These are phyloP conservation scores for Umbelopsis sp. DNA, from an alignment of 371 early-diverging fungal species.

Conservation along the genomic window DNA sequence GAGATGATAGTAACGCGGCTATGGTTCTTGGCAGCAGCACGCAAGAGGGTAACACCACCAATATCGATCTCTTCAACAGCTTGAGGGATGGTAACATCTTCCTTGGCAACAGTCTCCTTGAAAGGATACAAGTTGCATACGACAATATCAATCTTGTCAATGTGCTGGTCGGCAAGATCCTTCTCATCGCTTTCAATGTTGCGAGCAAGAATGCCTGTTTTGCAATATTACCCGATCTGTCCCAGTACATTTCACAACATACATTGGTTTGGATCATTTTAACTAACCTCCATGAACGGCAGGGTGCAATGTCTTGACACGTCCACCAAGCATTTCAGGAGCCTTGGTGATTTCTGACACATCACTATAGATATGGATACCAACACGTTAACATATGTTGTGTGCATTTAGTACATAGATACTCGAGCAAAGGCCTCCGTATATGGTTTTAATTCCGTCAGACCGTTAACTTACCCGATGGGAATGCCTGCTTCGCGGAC, in stretches of 20 bases:
- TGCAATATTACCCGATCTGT: constrained; percentile 1
- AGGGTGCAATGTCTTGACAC: constrained; percentile 98
- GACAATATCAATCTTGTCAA: constrained; percentile 92
- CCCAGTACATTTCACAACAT: constrained; percentile 1
- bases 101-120: constrained; percentile 89
- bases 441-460: background rate
- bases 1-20: constrained; percentile 90
- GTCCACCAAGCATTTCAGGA: constrained; percentile 98
- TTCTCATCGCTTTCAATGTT: constrained; percentile 83
- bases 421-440: background rate
- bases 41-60: constrained; percentile 96
- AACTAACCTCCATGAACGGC: constrained; percentile 93
- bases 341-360: constrained; percentile 96
- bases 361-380: constrained; percentile 61
- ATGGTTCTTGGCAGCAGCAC: constrained; percentile 99
- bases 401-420: background rate
- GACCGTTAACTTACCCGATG: constrained; percentile 66
- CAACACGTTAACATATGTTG: background rate
- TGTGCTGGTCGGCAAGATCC: constrained; percentile 88
- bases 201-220: constrained; percentile 86
- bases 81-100: constrained; percentile 87
- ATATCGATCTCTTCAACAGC: constrained; percentile 98
- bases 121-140: constrained; percentile 98
- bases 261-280: background rate
- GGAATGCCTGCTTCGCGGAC: constrained; percentile 88